phyloP scores from a whole-genome alignment of 257 asterid genomes.

The Przewalskia tangutica region DNA sequence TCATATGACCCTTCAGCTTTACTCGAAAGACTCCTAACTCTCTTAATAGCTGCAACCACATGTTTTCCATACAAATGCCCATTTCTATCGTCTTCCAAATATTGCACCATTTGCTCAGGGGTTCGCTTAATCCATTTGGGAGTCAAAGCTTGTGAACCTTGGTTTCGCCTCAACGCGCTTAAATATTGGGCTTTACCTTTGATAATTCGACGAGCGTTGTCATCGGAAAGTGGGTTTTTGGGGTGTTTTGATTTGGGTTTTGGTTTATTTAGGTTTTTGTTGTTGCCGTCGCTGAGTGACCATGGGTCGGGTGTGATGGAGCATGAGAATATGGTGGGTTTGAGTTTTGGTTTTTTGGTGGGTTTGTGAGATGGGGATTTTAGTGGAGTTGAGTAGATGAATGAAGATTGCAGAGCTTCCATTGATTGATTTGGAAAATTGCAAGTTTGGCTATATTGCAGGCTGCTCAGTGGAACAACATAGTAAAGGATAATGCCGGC shows the following conservation, averaged over 20 bases:
- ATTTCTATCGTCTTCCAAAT: conserved; percentile 77
- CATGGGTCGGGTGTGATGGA: conserved; percentile 80
- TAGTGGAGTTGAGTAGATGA: conserved; percentile 25
- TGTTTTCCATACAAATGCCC: conserved; percentile 80
- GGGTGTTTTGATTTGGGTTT: conserved; percentile 67
- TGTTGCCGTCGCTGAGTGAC: conserved; percentile 73
- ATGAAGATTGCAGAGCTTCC: conserved; percentile 63
- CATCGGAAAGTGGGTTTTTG: conserved; percentile 75
- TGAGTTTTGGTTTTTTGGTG: conserved; percentile 14
- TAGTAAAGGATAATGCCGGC: too few species aligned
- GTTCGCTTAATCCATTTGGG: conserved; percentile 87
- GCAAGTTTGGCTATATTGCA: too few species aligned
- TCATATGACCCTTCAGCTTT: conserved; percentile 56
- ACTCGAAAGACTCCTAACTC: conserved; percentile 63
- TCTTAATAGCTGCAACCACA: conserved; percentile 83
- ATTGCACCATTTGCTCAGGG: conserved; percentile 88
- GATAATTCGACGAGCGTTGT: conserved; percentile 90
- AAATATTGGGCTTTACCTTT: conserved; percentile 75
- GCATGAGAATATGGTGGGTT: conserved; percentile 24
- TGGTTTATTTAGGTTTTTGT: conserved; percentile 36
- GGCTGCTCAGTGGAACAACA: too few species aligned
- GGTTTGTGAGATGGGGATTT: conserved; percentile 17
- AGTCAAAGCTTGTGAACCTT: conserved; percentile 79
- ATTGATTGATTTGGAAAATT: conserved; percentile 20
- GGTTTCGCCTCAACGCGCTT: conserved; percentile 72